Percentiles rank a stretch among this genome's conserved stretches.
These are phyloP conservation scores for Irpex sp. DNA, from an alignment of 1,284 basidiomycete species.

Conservation along the genomic window DNA sequence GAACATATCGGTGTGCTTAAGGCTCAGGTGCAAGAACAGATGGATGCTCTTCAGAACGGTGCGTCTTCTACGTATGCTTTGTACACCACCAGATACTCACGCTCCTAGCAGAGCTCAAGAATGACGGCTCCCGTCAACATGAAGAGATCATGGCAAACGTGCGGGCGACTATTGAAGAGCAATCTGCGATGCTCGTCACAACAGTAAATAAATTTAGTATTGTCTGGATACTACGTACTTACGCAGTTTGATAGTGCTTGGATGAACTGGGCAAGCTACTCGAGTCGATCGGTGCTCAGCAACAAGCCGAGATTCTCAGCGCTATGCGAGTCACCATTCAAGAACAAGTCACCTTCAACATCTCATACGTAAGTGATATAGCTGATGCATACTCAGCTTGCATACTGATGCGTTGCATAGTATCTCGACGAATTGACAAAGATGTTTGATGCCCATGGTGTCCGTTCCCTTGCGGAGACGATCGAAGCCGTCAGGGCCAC, in stretches of 20 bases:
- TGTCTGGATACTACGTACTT: neutral
- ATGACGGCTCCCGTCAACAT: conserved; percentile 8
- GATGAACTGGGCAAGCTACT: conserved; percentile 7
- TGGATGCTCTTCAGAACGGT: conserved; percentile 8
- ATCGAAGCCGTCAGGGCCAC: conserved; percentile 9
- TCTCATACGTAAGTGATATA: conserved; percentile 7
- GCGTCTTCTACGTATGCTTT: neutral
- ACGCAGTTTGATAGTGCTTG: conserved; percentile 2
- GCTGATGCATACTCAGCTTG: neutral
- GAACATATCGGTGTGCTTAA: conserved; percentile 3
- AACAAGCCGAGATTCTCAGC: conserved; percentile 9
- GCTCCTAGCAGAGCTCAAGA: neutral
- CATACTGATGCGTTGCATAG: neutral
- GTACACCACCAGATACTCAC: neutral
- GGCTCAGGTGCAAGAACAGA: conserved; percentile 4
- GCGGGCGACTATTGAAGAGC: conserved; percentile 6
- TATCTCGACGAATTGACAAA: conserved; percentile 12
- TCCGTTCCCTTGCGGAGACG: conserved; percentile 6
- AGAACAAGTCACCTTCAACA: conserved; percentile 12
- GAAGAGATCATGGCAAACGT: conserved; percentile 8
- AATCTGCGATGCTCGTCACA: conserved; percentile 4
- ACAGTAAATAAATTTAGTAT: neutral
- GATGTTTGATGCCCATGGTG: conserved; percentile 5
- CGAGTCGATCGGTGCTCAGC: conserved; percentile 4
- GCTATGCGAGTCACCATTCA: conserved; percentile 6